These are phyloP conservation scores for Colletotrichum scovillei DNA, from an alignment of 2,329 filamentous ascomycete species.

Conservation along the genomic window DNA sequence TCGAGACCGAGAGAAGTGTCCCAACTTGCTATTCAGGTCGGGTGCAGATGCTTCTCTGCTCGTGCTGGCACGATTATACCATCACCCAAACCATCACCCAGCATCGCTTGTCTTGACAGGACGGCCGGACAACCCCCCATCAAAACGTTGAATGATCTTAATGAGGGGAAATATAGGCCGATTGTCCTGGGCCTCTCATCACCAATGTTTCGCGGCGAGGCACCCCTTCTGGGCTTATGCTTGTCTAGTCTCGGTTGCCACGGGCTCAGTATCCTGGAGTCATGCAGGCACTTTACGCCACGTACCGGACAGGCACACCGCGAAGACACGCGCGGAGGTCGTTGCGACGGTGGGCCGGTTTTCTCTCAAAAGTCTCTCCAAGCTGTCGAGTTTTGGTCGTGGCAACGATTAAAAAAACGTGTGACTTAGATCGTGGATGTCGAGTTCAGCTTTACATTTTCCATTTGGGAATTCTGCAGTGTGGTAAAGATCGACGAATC, in stretches of 20 bases:
- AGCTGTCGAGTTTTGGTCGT: neutral
- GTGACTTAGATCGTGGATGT: neutral
- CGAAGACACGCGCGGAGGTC: constrained; percentile 15
- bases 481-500: neutral
- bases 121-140: neutral
- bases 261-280: constrained; percentile 28
- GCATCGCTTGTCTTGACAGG: neutral
- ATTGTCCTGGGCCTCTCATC: constrained; percentile 28
- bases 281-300: constrained; percentile 36
- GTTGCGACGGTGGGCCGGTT: constrained; percentile 14
- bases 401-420: neutral
- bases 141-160: neutral
- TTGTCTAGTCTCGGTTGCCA: constrained; percentile 33
- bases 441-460: neutral
- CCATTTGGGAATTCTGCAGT: neutral
- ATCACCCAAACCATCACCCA: neutral
- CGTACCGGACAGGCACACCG: constrained; percentile 17
- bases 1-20: neutral
- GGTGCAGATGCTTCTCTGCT: constrained; percentile 11
- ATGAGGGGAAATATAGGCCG: constrained; percentile 29
- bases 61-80: neutral
- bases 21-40: neutral
- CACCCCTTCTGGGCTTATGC: constrained; percentile 29
- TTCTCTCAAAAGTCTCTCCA: neutral
- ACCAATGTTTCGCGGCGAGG: constrained; percentile 31